Conservation (phyloP, 2,329 filamentous ascomycete genomes). For the Fusarium sp. region DNA sequence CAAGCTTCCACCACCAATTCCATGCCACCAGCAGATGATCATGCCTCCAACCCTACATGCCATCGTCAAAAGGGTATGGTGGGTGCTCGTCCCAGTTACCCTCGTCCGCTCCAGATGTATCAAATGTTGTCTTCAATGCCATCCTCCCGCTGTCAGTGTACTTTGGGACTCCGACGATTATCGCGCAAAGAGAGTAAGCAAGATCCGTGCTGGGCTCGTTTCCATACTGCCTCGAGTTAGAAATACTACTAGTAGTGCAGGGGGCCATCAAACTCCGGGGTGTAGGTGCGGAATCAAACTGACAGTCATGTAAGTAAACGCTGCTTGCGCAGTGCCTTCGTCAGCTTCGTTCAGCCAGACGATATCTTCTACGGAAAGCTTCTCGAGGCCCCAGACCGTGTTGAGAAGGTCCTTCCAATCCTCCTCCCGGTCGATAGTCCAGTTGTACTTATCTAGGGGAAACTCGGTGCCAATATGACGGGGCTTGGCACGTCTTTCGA, state of each 20-base stretch:
- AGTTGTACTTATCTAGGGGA: background rate
- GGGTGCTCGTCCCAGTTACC: background rate
- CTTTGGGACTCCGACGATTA: conserved; percentile 3
- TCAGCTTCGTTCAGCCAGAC: conserved; percentile 3
- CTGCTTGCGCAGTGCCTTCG: background rate
- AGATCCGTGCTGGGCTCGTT: background rate
- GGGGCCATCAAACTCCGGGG: background rate
- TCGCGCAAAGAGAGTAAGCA: conserved; percentile 1
- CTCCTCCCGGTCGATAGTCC: background rate
- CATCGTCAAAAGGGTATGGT: background rate
- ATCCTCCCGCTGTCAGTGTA: background rate
- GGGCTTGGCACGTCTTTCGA: background rate
- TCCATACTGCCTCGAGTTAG: background rate
- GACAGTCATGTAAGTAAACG: background rate
- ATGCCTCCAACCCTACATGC: background rate
- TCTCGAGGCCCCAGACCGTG: background rate
- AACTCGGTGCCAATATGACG: background rate
- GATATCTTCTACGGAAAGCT: background rate
- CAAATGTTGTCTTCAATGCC: background rate
- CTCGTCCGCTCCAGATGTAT: background rate
- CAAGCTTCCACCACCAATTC: too few species aligned
- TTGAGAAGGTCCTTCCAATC: background rate
- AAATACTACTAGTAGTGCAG: background rate
- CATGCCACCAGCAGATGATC: background rate
- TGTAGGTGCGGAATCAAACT: background rate